Base-by-base conservation (phyloP, 305 asterid species). In the Euphrasia arctica region DNA sequence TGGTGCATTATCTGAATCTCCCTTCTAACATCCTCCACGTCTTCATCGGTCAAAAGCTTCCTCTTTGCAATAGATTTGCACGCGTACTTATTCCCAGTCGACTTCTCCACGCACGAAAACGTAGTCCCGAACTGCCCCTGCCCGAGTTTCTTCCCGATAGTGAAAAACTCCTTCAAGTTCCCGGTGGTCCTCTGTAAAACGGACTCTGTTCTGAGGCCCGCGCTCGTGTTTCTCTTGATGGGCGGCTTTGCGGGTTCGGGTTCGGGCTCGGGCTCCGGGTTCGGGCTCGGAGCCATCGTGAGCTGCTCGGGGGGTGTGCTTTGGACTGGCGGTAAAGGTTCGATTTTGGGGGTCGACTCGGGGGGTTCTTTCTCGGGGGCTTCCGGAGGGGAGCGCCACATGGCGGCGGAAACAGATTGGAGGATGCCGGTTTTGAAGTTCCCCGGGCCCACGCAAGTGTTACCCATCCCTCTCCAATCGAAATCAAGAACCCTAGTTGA, bases 1-100 rank as follows among this genome's bases (percentile, higher is more conserved):
- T 83, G 90, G 74, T 86, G 91, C 95, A 86, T 83, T 67, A 86
- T 86, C 79, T 86, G 90, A 78, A 86, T 80, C 50, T 86, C 95
- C 78, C 90, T 77, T 69, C 95, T 80, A 41, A 86, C 95, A 74
- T 86, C 95, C 80, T 86, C 95, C 2, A 86, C 95, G 58, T 86
- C 95, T 12, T 86, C 95, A 41, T 86, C 91, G 0, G 85, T 73
- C 60, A 86, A 68, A 9, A 86, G 70, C 78, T 86, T 86, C 79
- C 95, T 80, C 87, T 86, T 86, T 9, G 95, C 91, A 36, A 86
- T 86, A 0, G 91, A 86, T 62, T 86, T 86, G 81, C 95, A 86
- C 9, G 95, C 95, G 13, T 73, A 84, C 62, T 86, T 83, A 47
- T 64, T 70, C 29, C 85, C 85, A 0, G 85, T 80, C 9, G 67